Conservation (phyloP, 345 rosid genomes). For the Eucalyptus polyanthemos region DNA sequence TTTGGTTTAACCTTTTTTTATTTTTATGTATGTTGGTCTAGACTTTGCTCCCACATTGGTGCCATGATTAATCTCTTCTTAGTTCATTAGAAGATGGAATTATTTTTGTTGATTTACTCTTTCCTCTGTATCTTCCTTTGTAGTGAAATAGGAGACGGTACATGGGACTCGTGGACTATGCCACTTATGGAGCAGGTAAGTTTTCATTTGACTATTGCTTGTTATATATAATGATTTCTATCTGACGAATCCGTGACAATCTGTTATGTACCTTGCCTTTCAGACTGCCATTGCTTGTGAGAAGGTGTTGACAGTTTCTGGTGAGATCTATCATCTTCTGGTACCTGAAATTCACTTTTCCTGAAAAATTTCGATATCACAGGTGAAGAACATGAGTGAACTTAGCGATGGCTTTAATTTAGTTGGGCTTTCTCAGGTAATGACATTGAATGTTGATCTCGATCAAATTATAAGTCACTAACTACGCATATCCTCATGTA, state of each 20-base stretch:
- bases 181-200: conserved; percentile 73
- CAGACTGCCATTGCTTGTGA: conserved; percentile 81
- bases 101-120: neutral
- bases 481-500: neutral
- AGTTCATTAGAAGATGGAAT: neutral
- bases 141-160: conserved; percentile 86
- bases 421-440: conserved; percentile 88
- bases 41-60: neutral
- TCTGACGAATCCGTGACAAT: neutral
- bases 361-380: neutral
- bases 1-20: neutral
- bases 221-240: neutral
- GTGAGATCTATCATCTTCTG: neutral
- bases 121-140: neutral
- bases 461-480: neutral
- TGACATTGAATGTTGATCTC: neutral
- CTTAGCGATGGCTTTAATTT: conserved; percentile 64
- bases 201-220: neutral
- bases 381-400: conserved; percentile 50
- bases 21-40: neutral
- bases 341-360: neutral
- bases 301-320: conserved; percentile 36
- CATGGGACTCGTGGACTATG: conserved; percentile 93
- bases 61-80: neutral
- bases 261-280: conserved; percentile 8